Base-by-base conservation (phyloP, 164 flowering plant species). In the Tetrastigma voinierianum region DNA sequence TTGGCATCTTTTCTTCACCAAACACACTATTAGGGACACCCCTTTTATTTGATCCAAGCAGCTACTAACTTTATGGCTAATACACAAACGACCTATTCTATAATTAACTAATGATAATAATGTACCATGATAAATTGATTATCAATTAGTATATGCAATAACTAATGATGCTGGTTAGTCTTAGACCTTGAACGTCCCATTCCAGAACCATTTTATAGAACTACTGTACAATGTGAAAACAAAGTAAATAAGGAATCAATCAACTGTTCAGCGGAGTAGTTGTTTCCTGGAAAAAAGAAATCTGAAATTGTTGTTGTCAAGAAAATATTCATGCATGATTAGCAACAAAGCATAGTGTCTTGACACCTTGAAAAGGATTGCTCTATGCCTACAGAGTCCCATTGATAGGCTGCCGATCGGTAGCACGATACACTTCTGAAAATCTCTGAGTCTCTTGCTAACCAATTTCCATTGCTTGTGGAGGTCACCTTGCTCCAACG, bases 341-440 rank as follows among this genome's bases (percentile, higher is more conserved):
- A 11, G 44, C 11, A 64, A 57, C n/a, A 17, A 73, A 48, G 61
- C 17, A 54, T 10, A 51, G 44, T 3, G 12, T 14, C 32, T n/a
- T 23, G 16, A 70, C 57, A 91, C 98, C 96, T 95, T 95, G 82
- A 95, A 95, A 40, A 95, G 86, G 69, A 95, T 85, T 13, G 96
- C 90, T 4, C 98, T 93, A 67, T 95, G 98, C 78, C 98, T 82
- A 69, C 98, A 95, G 47, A 95, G 90, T 25, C 98, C 98, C 72
- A 69, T 74, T 46, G 97, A 83, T 46, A 95, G 76, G 72, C 84
- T 89, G 76, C 97, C 96, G 67, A 95, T 81, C 8, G 98, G 96
- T 19, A 87, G 68, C 44, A 95, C 93, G 46, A 91, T 83, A 67
- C 96, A 84, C 55, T 81, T 82, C 40, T 75, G 84, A 68, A 71